These are phyloP conservation scores for Lathyrus aphaca DNA, from an alignment of 306 rosid genomes.

Conservation along the genomic window DNA sequence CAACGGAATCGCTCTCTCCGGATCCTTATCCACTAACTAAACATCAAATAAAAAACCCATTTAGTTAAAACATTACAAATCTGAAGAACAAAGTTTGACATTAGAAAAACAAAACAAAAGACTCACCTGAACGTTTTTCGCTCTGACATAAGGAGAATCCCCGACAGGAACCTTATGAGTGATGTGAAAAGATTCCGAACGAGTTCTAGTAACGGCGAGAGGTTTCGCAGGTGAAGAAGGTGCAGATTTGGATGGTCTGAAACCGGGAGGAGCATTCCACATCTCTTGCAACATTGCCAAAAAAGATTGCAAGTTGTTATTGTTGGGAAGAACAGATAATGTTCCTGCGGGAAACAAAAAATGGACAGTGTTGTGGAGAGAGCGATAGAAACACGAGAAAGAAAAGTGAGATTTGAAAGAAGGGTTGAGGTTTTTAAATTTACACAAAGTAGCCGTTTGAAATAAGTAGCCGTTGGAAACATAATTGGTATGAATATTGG, in stretches of 20 bases:
- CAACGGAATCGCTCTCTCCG: conserved; percentile 89
- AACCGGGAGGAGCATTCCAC: conserved; percentile 98
- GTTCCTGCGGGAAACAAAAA: conserved; percentile 18
- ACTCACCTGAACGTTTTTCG: conserved; percentile 85
- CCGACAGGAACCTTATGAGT: conserved; percentile 89
- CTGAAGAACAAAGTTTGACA: not conserved
- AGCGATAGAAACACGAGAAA: not conserved
- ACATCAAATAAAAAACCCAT: not conserved
- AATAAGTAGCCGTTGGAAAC: conserved; percentile 40
- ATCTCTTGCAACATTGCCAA: conserved; percentile 71
- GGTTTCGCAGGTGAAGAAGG: conserved; percentile 98
- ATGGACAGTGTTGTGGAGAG: conserved; percentile 8
- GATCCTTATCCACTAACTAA: conserved; percentile 95
- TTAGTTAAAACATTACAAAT: not conserved
- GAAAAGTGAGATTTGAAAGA: conserved; percentile 29
- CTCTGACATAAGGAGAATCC: conserved; percentile 91
- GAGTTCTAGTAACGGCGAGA: conserved; percentile 65
- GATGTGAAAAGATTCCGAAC: conserved; percentile 79
- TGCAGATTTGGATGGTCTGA: conserved; percentile 92
- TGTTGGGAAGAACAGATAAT: not conserved
- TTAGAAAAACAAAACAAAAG: not conserved
- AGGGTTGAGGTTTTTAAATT: conserved; percentile 28
- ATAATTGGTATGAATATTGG: not conserved
- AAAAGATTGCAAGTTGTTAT: not conserved
- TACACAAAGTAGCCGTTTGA: conserved; percentile 53